These are phyloP conservation scores for Purshia tridentata DNA, from an alignment of 306 rosid genomes.

Conservation along the genomic window DNA sequence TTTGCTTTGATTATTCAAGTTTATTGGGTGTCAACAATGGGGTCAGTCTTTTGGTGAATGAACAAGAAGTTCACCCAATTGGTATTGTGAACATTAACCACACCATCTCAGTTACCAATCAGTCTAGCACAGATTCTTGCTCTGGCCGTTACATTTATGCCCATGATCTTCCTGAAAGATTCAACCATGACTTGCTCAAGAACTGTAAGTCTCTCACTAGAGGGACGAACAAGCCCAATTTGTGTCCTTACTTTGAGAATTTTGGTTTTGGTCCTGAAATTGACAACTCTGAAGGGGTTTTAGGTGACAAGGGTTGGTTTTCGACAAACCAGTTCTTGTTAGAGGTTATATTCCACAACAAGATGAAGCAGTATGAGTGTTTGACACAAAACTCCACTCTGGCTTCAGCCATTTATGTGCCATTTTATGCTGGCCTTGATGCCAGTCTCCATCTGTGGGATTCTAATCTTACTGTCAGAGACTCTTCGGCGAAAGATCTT, in stretches of 20 bases:
- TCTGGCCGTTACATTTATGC: slow-evolving; percentile 56
- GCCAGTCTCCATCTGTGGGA: slow-evolving; percentile 65
- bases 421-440: slow-evolving; percentile 91
- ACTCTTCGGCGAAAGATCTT: slow-evolving; percentile 59
- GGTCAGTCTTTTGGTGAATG: slow-evolving; percentile 23
- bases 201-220: slow-evolving; percentile 61
- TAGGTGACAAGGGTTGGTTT: slow-evolving; percentile 55
- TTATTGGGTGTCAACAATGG: slow-evolving; percentile 24
- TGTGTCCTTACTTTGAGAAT: slow-evolving; percentile 70
- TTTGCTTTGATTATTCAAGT: slow-evolving; percentile 43
- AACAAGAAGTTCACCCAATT: slow-evolving; percentile 20
- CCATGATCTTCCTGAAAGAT: slow-evolving; percentile 61
- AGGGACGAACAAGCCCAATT: slow-evolving; percentile 64
- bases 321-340: slow-evolving; percentile 73
- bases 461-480: slow-evolving; percentile 53
- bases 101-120: slow-evolving; percentile 5
- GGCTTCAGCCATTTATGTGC: slow-evolving; percentile 79
- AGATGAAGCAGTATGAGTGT: slow-evolving; percentile 60
- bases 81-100: slow-evolving; percentile 13
- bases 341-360: slow-evolving; percentile 81
- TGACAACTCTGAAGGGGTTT: slow-evolving; percentile 31
- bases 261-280: slow-evolving; percentile 62
- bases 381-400: slow-evolving; percentile 58
- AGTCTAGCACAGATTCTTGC: slow-evolving; percentile 42
- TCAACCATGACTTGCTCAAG: slow-evolving; percentile 50